Base-by-base conservation (phyloP, 208 protist species). In the Strigomonas galati region DNA sequence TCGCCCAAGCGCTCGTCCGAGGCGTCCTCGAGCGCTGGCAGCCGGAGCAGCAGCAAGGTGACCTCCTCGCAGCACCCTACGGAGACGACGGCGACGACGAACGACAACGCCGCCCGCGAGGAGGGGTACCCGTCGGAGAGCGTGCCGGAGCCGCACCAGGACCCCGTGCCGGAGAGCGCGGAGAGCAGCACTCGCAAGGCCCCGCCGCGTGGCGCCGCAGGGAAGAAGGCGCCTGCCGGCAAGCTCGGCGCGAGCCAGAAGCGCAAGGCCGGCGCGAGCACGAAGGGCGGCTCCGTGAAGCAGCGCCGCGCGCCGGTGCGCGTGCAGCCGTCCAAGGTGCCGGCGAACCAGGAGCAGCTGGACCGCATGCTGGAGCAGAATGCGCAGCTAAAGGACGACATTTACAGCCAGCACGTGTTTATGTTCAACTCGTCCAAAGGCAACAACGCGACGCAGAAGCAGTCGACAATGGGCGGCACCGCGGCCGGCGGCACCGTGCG, bases 281-380 rank as follows among this genome's bases (percentile, higher is more conserved):
- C 31, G 21, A 62, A 49, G 57, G n/a, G 21, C 23, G 19, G 35
- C 28, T 49, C 57, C 57, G 19, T 17, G 4, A 62, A 26, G 21
- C 35, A 49, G 35, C 6, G 37, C 21, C 14, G 40, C 44, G 57
- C 54, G 51, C 53, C 21, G 44, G 28, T 19, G 2, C 51, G 44
- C 23, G 28, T 71, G 30, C 49, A 62, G 28, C 64, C 57, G 9
- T 61, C 72, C 4, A 35, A 67, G 14, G 63, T 81, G 7, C 81
- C 81, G 19, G 65, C 54, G 10, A 79, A 56, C 23, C 71, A 71
- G 19, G 77, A 81, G 57, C 73, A 87, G 71, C 68, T 87, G 62
- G 65, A 58, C 32, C 56, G 28, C 37, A 74, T 87, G 74, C 66
- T 77, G 57, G 56, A 55, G 15, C 74, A 82, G 26, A 87, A 87